Percentiles rank a stretch among this genome's conserved stretches.
These are phyloP conservation scores for Handroanthus guayacan DNA, from an alignment of 257 asterid species.

Conservation along the genomic window DNA sequence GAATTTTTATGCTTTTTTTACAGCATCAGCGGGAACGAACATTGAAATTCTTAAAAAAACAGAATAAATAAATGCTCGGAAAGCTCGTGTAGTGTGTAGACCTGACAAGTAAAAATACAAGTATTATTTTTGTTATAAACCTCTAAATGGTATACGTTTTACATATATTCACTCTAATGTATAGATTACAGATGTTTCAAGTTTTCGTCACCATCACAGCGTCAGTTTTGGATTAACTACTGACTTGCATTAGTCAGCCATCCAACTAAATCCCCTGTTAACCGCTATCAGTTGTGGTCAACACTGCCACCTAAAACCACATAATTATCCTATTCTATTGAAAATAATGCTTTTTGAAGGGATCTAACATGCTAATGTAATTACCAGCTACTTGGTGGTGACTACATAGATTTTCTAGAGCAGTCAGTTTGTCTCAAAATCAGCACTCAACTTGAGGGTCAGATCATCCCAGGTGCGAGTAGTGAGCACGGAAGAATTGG, in stretches of 20 bases:
- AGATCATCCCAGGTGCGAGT: slow-evolving; percentile 46
- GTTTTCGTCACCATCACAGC: slow-evolving; percentile 41
- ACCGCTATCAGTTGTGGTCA: slow-evolving; percentile 34
- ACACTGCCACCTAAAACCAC: slow-evolving; percentile 8
- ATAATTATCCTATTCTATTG: slow-evolving; percentile 43
- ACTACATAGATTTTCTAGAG: slow-evolving; percentile 29
- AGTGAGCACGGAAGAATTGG: slow-evolving; percentile 63
- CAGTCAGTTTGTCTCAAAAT: slow-evolving; percentile 31
- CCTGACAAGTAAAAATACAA: background rate
- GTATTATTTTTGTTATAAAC: background rate
- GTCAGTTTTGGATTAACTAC: slow-evolving; percentile 18
- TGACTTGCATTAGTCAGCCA: slow-evolving; percentile 28
- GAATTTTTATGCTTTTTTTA: too few relatives aligned
- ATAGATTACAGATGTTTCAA: slow-evolving; percentile 40
- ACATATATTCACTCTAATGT: slow-evolving; percentile 36
- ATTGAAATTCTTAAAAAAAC: too few relatives aligned
- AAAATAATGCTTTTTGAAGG: slow-evolving; percentile 26
- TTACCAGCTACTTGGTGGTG: slow-evolving; percentile 27
- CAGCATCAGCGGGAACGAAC: too few relatives aligned
- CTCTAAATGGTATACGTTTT: too few relatives aligned
- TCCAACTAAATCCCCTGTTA: slow-evolving; percentile 36
- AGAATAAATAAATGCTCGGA: too few relatives aligned
- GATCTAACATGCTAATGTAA: slow-evolving; percentile 40
- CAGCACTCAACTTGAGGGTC: background rate
- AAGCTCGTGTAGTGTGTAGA: too few relatives aligned